phyloP scores from a whole-genome alignment of 345 rosid genomes.

The Ailanthus altissimus region DNA sequence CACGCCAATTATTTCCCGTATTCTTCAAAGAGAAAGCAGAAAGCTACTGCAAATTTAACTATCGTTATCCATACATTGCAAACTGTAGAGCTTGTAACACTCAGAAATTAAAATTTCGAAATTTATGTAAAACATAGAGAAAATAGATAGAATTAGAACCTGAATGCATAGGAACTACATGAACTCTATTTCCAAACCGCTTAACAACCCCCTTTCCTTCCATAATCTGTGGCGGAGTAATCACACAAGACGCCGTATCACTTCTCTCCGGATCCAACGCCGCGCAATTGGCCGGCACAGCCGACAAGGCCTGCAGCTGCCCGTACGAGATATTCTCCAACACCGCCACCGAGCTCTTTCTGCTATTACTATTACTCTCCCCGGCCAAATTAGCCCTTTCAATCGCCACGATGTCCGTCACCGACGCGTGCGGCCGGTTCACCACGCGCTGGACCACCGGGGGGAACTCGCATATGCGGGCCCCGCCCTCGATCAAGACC shows the following conservation, averaged over 20 bases:
- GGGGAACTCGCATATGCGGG: slow-evolving; percentile 80
- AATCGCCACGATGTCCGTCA: slow-evolving; percentile 53
- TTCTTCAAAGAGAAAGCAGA: background rate
- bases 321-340: slow-evolving; percentile 65
- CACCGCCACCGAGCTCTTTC: slow-evolving; percentile 39
- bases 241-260: slow-evolving; percentile 54
- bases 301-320: slow-evolving; percentile 80
- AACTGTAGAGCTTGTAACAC: background rate
- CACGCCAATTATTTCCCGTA: background rate
- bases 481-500: slow-evolving; percentile 53
- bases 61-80: background rate
- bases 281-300: slow-evolving; percentile 59
- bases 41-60: background rate
- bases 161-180: slow-evolving; percentile 93
- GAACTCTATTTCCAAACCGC: slow-evolving; percentile 70
- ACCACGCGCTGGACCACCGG: slow-evolving; percentile 55
- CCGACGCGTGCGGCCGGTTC: slow-evolving; percentile 75
- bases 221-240: slow-evolving; percentile 76
- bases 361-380: slow-evolving; percentile 27
- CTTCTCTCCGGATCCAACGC: slow-evolving; percentile 53
- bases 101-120: background rate
- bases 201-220: slow-evolving; percentile 85
- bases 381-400: slow-evolving; percentile 67
- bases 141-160: slow-evolving; percentile 37
- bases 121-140: background rate